Evolutionary conservation across 2,329 filamentous ascomycete genomes (phyloP), one percentile per base, ranked within the genome.

Genomic region (Phyllosticta ampelicida): DNA sequence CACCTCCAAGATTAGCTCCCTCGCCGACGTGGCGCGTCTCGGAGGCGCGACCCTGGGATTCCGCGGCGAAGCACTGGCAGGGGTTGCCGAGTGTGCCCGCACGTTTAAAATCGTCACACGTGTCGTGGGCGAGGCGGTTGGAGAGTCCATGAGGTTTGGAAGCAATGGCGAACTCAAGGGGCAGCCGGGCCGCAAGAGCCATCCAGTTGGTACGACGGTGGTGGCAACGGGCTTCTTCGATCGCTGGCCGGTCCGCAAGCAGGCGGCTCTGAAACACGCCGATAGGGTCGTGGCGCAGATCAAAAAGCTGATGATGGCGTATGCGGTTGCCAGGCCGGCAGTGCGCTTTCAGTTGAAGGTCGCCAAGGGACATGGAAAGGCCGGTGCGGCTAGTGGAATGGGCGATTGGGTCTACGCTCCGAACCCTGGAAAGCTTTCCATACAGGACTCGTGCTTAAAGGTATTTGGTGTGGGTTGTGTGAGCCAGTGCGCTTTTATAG

Each of bases 1-100:
- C 65, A 91, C 88, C 1, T 90, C 86, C 75, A 92, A 91, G 71
- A 77, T 91, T 50, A 74, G 73, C 53, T 74, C 74, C n/a, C 81
- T 86, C 59, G 77, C 82, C 0, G 85, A 90, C 54, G 73, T 90
- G 44, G 75, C 73, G 54, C 68, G 66, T 1, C 72, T 85, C 19
- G 82, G 80, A 8, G 78, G 80, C 1, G 75, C 73, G 50, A 85
- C 79, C 29, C 77, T 91, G n/a, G 88, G 88, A 1, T 92, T 91
- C 66, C 81, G 88, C 36, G 88, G 88, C 19, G 82, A 89, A 66
- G 87, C 87, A 16, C 73, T 92, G 60, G 85, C 86, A 48, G 84
- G 82, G 68, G 78, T 79, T 60, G 85, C 82, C 60, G 77, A 49
- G 67, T 89, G 59, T 83, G 82, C 44, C 75, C 77, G 36, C 2